Evolutionary conservation across 352 stramenopile genomes (phyloP), one percentile per base, ranked within the genome.

Genomic region (Phytophthora syringae): DNA sequence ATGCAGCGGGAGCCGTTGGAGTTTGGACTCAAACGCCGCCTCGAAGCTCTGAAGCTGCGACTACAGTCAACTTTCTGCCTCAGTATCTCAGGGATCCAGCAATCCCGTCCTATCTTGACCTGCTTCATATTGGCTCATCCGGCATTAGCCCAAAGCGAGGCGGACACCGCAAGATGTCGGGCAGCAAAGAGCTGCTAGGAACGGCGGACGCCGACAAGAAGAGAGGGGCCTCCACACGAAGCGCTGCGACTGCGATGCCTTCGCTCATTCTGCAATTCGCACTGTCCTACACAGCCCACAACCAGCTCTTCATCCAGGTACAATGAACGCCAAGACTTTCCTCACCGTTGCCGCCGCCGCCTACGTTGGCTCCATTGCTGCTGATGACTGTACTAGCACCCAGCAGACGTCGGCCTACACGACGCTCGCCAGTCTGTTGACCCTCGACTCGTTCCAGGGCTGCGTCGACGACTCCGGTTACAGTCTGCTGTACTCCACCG

Each of bases 331-430:
- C 36, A 65, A 70, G 48, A 60, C 60, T 16, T 5, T 66, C 50
- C 32, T 65, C 50, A 50, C 64, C 39, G 34, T 62, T 58, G 64
- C 59, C 44, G 48, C 60, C 51, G 44, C 44, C 25, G 54, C 49
- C 27, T 53, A 71, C 40, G 55, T 67, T 18, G 64, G 58, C 45
- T 53, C 60, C 7, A 59, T 32, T 25, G 59, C 55, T 16, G 68
- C 57, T 28, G 57, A 59, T 13, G 54, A 39, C 18, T 44, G 57
- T 52, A 50, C 69, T 6, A 28, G 53, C 5, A 36, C 49, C n/a
- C 53, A 77, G 49, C 58, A 70, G 37, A 70, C 64, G 15, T 51
- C 69, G 1, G 69, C 69, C 27, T 77, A 77, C 69, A 53, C 52
- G n/a, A 69, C 64, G 25, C 60, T 78, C 21, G 66, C 57, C 48